phyloP scores from a whole-genome alignment of 192 early-diverging fungal genomes.

The Coemansia sp. region DNA sequence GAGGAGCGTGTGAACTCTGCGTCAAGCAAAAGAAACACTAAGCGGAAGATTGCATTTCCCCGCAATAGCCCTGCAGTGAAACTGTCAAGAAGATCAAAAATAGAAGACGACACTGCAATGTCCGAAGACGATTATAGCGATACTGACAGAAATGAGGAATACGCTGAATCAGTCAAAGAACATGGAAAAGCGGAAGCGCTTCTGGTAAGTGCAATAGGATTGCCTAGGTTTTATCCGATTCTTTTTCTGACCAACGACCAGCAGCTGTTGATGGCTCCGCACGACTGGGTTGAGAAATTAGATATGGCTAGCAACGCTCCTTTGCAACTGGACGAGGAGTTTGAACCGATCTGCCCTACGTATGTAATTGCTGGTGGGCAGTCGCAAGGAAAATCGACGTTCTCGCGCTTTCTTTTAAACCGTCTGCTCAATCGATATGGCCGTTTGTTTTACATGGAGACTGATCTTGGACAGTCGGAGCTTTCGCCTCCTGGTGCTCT shows the following conservation, averaged over 20 bases:
- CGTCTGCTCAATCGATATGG: constrained; percentile 66
- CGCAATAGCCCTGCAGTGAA: not conserved
- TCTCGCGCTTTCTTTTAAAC: constrained; percentile 77
- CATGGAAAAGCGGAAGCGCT: constrained; percentile 12
- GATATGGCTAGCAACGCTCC: constrained; percentile 24
- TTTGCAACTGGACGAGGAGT: constrained; percentile 31
- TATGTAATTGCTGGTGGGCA: constrained; percentile 73
- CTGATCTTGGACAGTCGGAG: constrained; percentile 91
- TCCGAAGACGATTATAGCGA: constrained; percentile 4
- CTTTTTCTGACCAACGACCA: constrained; percentile 24
- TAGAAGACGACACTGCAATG: not conserved
- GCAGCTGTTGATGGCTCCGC: constrained; percentile 41
- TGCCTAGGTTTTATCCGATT: constrained; percentile 26
- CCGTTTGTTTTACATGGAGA: constrained; percentile 82
- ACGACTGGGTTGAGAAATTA: constrained; percentile 36
- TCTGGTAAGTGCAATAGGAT: constrained; percentile 10
- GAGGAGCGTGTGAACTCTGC: constrained; percentile 12
- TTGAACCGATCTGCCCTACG: constrained; percentile 52
- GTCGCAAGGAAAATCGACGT: constrained; percentile 89
- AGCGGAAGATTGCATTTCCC: constrained; percentile 20
- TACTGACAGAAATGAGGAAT: constrained; percentile 10
- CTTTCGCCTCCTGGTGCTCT: constrained; percentile 79
- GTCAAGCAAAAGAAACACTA: constrained; percentile 13
- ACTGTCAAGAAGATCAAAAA: not conserved
- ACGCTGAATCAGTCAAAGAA: constrained; percentile 7